Evolutionary conservation across 2,329 filamentous ascomycete species (phyloP), one percentile per base, ranked within the genome.

Genomic region (Diaporthe sp.): DNA sequence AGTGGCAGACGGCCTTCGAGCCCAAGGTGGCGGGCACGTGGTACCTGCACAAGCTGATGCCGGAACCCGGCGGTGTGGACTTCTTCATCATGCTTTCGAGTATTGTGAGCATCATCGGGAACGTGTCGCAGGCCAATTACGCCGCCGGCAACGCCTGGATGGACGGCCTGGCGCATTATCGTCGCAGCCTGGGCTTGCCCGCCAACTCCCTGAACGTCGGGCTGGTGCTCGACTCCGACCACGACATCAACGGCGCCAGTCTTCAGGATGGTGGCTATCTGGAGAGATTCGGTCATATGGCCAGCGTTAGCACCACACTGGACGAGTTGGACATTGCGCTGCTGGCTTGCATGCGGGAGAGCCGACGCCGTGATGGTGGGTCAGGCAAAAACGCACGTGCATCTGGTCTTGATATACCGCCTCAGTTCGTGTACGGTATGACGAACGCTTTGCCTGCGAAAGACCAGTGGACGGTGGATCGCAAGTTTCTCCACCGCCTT

Each of bases 51-150:
- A 33, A 78, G n/a, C 17, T 71, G 73, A 4, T 71, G 76, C 3
- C 28, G 4, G 22, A 13, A 10, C 15, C 38, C 4, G 52, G 3
- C 71, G 74, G 35, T 55, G 72, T 82, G 10, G 81, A 83, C 72
- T 81, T 83, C 76, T 83, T 83, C 74, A 72, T 82, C 60, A 69
- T 81, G 66, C 77, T 80, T 35, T 78, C 78, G 3, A 80, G 78
- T 7, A 60, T 78, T 22, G 76, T 77, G 6, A 77, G 76, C 10
- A 66, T 80, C 17, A 61, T 79, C 3, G 82, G 79, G 0, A 75
- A 75, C 19, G 58, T 76, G 3, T 76, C 75, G 1, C 82, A 83
- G 60, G 76, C 76, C 50, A 81, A 80, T 54, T 83, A 84, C 55
- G 75, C 76, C 17, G 81, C 81, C 1, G 81, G 76, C n/a, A 83